Base-by-base conservation (phyloP, 177 flowering plant species). In the Vitis hybrid region DNA sequence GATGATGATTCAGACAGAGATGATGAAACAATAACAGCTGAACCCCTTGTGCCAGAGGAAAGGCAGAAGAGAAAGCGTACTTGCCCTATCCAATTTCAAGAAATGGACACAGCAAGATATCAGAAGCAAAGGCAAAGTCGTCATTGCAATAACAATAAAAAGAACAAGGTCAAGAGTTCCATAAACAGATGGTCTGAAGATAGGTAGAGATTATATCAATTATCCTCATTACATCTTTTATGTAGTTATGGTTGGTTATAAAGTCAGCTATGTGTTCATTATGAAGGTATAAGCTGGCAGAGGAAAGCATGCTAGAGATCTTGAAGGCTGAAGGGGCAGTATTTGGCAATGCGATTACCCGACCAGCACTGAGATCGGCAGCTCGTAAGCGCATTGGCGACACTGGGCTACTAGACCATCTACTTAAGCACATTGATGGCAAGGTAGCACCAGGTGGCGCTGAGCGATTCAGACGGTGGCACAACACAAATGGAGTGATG, bases 401-500 rank as follows among this genome's bases (percentile, higher is more conserved):
- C 70, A 95, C 99, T 2, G 99, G 98, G 2, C 79, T 95, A 55
- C 79, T 95, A 12, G 99, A 93, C 74, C 99, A 95, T 69, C 83
- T 95, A 8, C 79, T 95, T 67, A 95, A 95, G 83, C 96, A 93
- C 77, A 85, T 93, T 86, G 94, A 93, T 2, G 94, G 94, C 13
- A 89, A 84, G 70, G 83, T 89, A 29, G 88, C 89, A 2, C 90
- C 97, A 0, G 88, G 89, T 64, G 92, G 89, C 5, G 51, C 69
- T 13, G 90, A 89, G 52, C 75, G 99, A 71, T 91, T 93, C 73
- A 73, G 92, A 31, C 75, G 99, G 71, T 77, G 98, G 60, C 94
- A 91, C 79, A 93, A 90, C 72, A 76, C 94, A 1, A 83, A 86
- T 5, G 99, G 99, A 2, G 84, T 83, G 18, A 93, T 95, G 98